These are phyloP conservation scores for Filobasidium wieringae DNA, from an alignment of 768 basidiomycete species.

Conservation along the genomic window DNA sequence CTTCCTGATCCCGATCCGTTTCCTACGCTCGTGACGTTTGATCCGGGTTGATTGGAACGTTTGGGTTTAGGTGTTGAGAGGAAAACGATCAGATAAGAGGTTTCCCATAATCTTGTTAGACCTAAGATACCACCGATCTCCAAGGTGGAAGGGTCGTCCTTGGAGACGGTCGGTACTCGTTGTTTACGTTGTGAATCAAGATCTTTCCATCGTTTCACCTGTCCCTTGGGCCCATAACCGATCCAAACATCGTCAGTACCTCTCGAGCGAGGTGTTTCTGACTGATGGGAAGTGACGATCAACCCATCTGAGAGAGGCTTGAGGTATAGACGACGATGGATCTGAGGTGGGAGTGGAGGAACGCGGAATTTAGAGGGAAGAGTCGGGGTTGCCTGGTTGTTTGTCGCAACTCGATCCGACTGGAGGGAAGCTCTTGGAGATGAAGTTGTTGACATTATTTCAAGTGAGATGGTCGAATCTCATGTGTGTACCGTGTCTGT, in stretches of 20 bases:
- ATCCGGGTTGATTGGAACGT: neutral
- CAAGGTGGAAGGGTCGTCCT: conserved; percentile 1
- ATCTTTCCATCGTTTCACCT: conserved; percentile 11
- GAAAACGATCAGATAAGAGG: conserved; percentile 31
- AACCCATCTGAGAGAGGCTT: conserved; percentile 21
- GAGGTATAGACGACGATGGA: conserved; percentile 26
- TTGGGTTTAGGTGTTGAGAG: conserved; percentile 12
- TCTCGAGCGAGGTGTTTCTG: neutral
- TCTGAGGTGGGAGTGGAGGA: conserved; percentile 29
- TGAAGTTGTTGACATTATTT: neutral
- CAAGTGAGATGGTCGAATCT: no score
- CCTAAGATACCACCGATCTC: conserved; percentile 32
- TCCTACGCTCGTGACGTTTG: neutral
- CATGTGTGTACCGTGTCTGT: no score
- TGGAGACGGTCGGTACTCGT: conserved; percentile 3
- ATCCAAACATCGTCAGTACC: conserved; percentile 18
- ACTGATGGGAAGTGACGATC: conserved; percentile 7
- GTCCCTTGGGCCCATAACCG: conserved; percentile 26
- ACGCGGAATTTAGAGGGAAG: conserved; percentile 28
- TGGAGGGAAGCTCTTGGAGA: neutral
- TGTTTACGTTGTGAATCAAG: neutral
- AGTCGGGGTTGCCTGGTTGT: conserved; percentile 10
- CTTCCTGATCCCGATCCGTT: neutral
- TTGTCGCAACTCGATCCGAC: neutral
- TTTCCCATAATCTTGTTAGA: conserved; percentile 32